phyloP scores from a whole-genome alignment of 2,329 filamentous ascomycete species.

The Pseudopyricularia cyperi region DNA sequence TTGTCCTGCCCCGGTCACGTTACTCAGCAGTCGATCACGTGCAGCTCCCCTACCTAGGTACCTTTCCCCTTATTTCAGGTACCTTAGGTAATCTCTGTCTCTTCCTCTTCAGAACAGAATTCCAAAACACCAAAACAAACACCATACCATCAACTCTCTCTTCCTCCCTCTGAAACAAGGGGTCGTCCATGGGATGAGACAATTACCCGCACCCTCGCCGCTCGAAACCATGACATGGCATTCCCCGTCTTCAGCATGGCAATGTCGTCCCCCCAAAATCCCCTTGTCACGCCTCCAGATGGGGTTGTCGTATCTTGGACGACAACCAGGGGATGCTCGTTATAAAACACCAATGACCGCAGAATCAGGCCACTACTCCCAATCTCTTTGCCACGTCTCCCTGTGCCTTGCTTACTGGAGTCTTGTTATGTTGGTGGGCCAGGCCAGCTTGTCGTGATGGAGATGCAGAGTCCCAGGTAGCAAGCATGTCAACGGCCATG shows the following conservation, averaged over 20 bases:
- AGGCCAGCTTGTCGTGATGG: too few species aligned
- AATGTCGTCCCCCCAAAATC: neutral
- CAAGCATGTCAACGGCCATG: too few species aligned
- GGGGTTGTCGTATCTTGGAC: too few species aligned
- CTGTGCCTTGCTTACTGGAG: constrained; percentile 1
- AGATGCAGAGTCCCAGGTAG: too few species aligned
- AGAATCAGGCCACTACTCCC: constrained; percentile 9
- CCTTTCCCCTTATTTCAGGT: too few species aligned
- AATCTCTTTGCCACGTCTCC: constrained; percentile 1
- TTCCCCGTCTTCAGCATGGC: neutral
- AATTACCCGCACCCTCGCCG: neutral
- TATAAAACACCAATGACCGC: constrained; percentile 9
- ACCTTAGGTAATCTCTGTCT: too few species aligned
- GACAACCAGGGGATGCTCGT: neutral
- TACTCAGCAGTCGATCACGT: neutral
- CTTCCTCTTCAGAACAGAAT: neutral
- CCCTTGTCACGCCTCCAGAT: neutral
- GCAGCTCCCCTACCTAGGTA: neutral
- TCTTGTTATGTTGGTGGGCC: too few species aligned
- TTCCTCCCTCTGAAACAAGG: neutral
- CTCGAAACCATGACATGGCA: neutral
- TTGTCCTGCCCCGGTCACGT: too few species aligned
- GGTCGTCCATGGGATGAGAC: neutral
- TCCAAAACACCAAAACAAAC: too few species aligned
- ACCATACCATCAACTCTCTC: neutral